Percentiles rank a stretch among this genome's conserved stretches.
phyloP scores from a whole-genome alignment of 257 asterid species.

The Eustoma russellianum region DNA sequence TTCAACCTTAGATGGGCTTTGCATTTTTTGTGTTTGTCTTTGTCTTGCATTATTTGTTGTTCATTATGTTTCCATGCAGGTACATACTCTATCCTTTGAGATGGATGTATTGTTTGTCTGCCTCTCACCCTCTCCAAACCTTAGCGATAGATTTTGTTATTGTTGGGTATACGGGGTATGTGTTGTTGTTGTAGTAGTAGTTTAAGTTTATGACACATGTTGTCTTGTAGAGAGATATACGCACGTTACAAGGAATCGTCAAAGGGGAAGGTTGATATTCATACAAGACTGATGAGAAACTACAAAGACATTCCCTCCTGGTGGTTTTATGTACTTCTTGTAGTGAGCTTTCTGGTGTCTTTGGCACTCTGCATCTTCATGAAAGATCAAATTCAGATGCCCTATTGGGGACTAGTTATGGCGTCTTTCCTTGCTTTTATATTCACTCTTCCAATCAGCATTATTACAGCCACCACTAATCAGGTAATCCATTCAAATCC shows the following conservation, averaged over 20 bases:
- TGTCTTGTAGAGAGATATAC: slow-evolving; percentile 51
- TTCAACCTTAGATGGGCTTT: no score
- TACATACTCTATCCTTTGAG: no score
- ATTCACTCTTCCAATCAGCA: slow-evolving; percentile 64
- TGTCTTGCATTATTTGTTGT: no score
- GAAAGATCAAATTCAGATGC: slow-evolving; percentile 55
- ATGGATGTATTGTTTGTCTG: no score
- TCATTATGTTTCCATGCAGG: no score
- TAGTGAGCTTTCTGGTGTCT: slow-evolving; percentile 26
- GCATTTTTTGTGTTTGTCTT: no score
- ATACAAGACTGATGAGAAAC: slow-evolving; percentile 50
- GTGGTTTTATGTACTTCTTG: slow-evolving; percentile 68
- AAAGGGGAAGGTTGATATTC: slow-evolving; percentile 46
- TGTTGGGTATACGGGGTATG: no score
- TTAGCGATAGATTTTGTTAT: no score
- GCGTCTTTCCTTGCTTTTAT: slow-evolving; percentile 45
- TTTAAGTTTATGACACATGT: background rate
- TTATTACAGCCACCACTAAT: slow-evolving; percentile 72
- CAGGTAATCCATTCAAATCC: slow-evolving; percentile 29
- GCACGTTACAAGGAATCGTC: slow-evolving; percentile 44
- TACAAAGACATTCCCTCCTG: slow-evolving; percentile 59
- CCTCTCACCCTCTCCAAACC: no score
- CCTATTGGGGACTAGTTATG: slow-evolving; percentile 54
- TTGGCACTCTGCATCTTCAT: slow-evolving; percentile 44
- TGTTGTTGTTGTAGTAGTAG: no score